Percentiles rank a stretch among this genome's conserved stretches.
phyloP scores from a whole-genome alignment of 805 yeast species.

The Candida sithepensis region DNA sequence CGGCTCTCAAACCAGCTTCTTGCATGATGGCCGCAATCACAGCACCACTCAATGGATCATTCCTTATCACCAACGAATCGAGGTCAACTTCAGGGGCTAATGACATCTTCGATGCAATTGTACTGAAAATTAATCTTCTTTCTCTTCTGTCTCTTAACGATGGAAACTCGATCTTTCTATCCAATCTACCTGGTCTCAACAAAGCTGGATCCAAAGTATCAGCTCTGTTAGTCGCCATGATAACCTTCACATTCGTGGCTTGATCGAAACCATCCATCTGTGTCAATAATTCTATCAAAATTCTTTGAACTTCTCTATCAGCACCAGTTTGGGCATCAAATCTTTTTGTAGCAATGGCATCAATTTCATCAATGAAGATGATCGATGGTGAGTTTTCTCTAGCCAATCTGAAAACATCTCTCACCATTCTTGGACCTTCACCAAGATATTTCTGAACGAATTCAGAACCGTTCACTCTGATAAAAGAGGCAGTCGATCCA shows the following conservation, averaged over 20 bases:
- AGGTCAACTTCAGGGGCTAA: slow-evolving; percentile 96
- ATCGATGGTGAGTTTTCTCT: slow-evolving; percentile 97
- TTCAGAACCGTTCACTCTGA: slow-evolving; percentile 96
- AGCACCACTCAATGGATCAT: slow-evolving; percentile 96
- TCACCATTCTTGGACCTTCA: slow-evolving; percentile 99
- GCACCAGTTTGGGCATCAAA: slow-evolving; percentile 99
- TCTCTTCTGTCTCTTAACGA: slow-evolving; percentile 95
- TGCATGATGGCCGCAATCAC: slow-evolving; percentile 99
- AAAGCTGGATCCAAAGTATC: slow-evolving; percentile 98
- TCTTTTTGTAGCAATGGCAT: slow-evolving; percentile 98
- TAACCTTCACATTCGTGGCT: slow-evolving; percentile 89
- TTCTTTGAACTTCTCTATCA: slow-evolving; percentile 98
- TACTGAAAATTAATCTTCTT: slow-evolving; percentile 91
- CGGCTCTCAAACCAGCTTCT: slow-evolving; percentile 99
- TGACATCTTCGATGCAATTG: slow-evolving; percentile 96
- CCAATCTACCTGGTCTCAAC: slow-evolving; percentile 97
- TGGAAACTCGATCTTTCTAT: slow-evolving; percentile 97
- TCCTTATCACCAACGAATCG: slow-evolving; percentile 90
- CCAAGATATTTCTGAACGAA: slow-evolving; percentile 97
- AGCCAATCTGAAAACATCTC: slow-evolving; percentile 96
- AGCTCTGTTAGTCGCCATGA: slow-evolving; percentile 99
- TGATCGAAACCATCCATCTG: slow-evolving; percentile 99
- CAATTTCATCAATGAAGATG: slow-evolving; percentile 97
- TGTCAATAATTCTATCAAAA: slow-evolving; percentile 87
- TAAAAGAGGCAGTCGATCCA: slow-evolving; percentile 91